These are phyloP conservation scores for Hemerocallis citrina DNA, from an alignment of 106 monocot species.

Conservation along the genomic window DNA sequence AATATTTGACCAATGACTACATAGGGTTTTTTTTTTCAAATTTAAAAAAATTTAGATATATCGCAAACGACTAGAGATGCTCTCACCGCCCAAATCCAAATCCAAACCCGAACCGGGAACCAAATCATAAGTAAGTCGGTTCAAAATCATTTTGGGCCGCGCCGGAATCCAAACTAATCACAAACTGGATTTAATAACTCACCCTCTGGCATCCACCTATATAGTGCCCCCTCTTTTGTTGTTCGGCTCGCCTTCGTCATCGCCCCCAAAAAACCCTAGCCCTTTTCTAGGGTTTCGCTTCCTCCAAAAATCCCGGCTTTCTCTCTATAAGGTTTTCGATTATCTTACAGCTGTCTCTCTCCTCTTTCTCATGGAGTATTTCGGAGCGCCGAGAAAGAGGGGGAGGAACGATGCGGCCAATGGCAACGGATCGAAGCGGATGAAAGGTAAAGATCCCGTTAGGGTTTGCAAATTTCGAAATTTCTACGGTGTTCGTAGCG, in stretches of 20 bases:
- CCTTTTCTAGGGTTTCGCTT: constrained; percentile 2
- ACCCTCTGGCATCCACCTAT: neutral
- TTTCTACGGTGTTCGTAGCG: no score
- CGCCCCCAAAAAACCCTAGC: neutral
- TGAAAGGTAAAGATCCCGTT: constrained; percentile 10
- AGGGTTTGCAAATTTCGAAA: neutral
- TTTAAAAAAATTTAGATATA: no score
- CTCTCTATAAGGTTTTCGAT: neutral
- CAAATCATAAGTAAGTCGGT: constrained; percentile 3
- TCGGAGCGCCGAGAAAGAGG: constrained; percentile 14
- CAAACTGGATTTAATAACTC: neutral
- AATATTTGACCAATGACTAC: no score
- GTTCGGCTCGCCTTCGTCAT: neutral
- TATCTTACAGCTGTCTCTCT: neutral
- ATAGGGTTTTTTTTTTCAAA: no score
- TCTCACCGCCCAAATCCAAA: no score
- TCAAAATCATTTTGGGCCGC: neutral
- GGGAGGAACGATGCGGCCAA: constrained; percentile 14
- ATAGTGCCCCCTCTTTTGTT: neutral
- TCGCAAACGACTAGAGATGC: no score
- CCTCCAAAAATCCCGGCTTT: neutral
- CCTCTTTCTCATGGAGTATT: constrained; percentile 1
- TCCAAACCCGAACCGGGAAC: no score
- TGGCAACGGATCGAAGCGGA: constrained; percentile 9
- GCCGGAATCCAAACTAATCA: neutral